A percentile compares a stretch with the other conserved stretches of the same genome.
Evolutionary conservation across 192 early-diverging fungal species (phyloP).

Genomic region (Chytriomyces confervae): DNA sequence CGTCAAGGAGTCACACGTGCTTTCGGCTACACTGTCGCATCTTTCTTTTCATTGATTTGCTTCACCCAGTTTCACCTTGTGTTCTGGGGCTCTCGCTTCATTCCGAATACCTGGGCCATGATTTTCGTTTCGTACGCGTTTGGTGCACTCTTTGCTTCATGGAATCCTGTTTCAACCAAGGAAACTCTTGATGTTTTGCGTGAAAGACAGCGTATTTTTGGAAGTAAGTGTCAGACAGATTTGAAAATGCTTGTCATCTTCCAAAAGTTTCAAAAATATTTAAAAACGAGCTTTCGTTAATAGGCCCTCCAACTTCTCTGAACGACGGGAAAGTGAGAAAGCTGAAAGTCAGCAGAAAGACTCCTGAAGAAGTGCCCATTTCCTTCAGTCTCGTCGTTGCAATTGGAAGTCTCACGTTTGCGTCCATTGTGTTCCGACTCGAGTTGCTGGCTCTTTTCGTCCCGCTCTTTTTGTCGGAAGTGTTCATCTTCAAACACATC

Average conservation of each 20-base stretch:
- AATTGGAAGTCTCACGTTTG: constrained; percentile 37
- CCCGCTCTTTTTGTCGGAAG: constrained; percentile 50
- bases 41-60: constrained; percentile 59
- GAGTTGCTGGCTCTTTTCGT: constrained; percentile 61
- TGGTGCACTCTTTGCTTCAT: constrained; percentile 12
- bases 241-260: too few relatives aligned
- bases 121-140: constrained; percentile 58
- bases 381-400: neutral
- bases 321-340: constrained; percentile 27
- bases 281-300: too few relatives aligned
- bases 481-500: constrained; percentile 41
- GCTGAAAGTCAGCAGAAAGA: neutral
- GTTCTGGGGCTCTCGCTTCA: constrained; percentile 86
- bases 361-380: neutral
- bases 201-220: constrained; percentile 27
- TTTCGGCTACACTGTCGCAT: constrained; percentile 64
- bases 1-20: constrained; percentile 53
- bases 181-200: constrained; percentile 7
- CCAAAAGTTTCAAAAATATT: too few relatives aligned
- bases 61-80: constrained; percentile 83
- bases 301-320: constrained; percentile 85
- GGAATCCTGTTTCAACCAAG: constrained; percentile 23
- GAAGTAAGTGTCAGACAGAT: constrained; percentile 59
- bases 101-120: constrained; percentile 88
- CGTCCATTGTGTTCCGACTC: constrained; percentile 62